Evolutionary conservation across 345 rosid genomes (phyloP), one percentile per base, ranked within the genome.

Genomic region (Eucalyptus pauciflora): DNA sequence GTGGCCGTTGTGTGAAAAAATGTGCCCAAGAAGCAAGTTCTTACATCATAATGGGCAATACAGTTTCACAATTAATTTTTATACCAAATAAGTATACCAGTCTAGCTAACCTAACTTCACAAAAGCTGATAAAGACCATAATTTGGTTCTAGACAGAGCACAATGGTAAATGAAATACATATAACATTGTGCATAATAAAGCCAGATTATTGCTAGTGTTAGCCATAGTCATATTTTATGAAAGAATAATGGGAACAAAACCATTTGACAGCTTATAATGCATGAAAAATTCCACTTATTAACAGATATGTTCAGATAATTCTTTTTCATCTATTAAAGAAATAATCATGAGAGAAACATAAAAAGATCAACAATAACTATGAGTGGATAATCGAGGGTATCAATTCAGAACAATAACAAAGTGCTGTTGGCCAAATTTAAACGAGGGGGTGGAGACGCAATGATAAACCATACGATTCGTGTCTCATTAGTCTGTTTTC

Each of bases 401-500:
- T 13, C 13, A 10, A 60, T 31, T 10, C 33, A 51, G 51, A 31
- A 16, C 2, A 80, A 52, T 27, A 9, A 81, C 7, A 24, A 49
- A 18, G 71, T 29, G 25, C 76, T 25, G 16, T 80, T 10, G 13
- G 76, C 16, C 29, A 67, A 15, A 48, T 41, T 58, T 69, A 45
- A 49, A 18, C 46, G 8, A 24, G 67, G 58, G 43, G 16, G 49
- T 48, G 71, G 43, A 25, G 83, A 58, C 86, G 33, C 18, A 43
- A 45, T 64, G 56, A n/a, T 50, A 52, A 29, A 83, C 76, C 90
- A 88, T 89, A 93, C 94, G 85, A 92, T 94, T 89, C 93, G 90
- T 58, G 92, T 90, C 88, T 94, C 94, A 27, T 87, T 91, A 18
- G 93, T 93, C 88, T 93, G 90, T 62, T 94, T 94, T 91, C 93